Percentiles rank a stretch among this genome's conserved stretches.
phyloP scores from a whole-genome alignment of 129 eudicot species.

The Pittosporum tobira region DNA sequence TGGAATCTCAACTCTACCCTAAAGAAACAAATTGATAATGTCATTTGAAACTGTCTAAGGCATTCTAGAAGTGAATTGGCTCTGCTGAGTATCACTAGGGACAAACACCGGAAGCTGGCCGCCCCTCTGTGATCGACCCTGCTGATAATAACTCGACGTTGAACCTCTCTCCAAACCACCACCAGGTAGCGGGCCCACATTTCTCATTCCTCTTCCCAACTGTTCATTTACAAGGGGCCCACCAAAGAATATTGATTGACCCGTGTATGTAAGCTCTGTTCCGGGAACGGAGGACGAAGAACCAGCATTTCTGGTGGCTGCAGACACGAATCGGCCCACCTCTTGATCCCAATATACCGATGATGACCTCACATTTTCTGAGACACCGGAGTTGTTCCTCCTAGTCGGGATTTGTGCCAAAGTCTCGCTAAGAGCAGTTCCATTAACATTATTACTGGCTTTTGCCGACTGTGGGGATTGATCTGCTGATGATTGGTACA shows the following conservation, averaged over 20 bases:
- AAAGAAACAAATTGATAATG: neutral
- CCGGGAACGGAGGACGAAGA: constrained; percentile 38
- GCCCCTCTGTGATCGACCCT: constrained; percentile 73
- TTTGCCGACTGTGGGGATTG: constrained; percentile 61
- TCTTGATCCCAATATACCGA: constrained; percentile 80
- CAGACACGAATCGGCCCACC: constrained; percentile 76
- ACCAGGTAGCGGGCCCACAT: constrained; percentile 8
- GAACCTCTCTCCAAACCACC: constrained; percentile 46
- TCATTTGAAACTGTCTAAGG: constrained; percentile 21
- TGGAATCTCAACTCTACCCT: neutral
- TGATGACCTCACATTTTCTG: constrained; percentile 30
- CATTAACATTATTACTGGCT: constrained; percentile 20
- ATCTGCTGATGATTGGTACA: constrained; percentile 60
- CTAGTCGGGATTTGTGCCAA: constrained; percentile 17
- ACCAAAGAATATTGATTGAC: constrained; percentile 83
- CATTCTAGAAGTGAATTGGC: constrained; percentile 36
- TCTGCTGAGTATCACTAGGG: constrained; percentile 75
- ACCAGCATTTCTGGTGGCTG: constrained; percentile 41
- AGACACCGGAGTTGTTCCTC: constrained; percentile 28
- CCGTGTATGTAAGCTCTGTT: constrained; percentile 78
- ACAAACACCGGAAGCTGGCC: constrained; percentile 95
- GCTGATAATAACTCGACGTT: constrained; percentile 58
- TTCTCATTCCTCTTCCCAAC: constrained; percentile 25
- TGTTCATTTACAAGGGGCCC: constrained; percentile 67
- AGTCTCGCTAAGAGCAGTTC: constrained; percentile 8